Evolutionary conservation across 2,329 filamentous ascomycete genomes (phyloP), one percentile per base, ranked within the genome.

Genomic region (Diaporthe eres): DNA sequence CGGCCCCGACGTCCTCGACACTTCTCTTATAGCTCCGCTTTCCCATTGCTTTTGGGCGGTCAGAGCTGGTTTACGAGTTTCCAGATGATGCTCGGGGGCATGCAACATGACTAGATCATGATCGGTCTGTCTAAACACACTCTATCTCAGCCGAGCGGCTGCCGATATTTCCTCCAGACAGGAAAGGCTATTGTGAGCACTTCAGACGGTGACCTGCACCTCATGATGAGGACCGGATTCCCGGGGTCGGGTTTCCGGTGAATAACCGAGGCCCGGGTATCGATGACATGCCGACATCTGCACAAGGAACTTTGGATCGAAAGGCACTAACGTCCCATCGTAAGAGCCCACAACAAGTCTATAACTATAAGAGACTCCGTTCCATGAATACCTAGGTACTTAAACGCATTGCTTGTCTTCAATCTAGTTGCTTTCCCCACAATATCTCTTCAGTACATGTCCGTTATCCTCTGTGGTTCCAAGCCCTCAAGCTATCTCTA

Each of bases 401-500:
- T 12, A 12, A 61, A 28, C 19, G 2, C 10, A 49, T 49, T 49
- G 28, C 25, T 49, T 49, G 22, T 51, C 42, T 49, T 22, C 44
- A 49, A 34, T 67, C 42, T 67, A n/a, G 28, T 51, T 34, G 10
- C 3, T 12, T n/a, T 10, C 9, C 19, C 28, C 19, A 31, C 3
- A 17, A 39, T 39, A 49, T 25, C 19, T 17, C 60, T 37, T 19
- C 12, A 37, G 8, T 12, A 53, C 22, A 39, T 3, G 6, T 19
- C 1, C 13, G 15, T 68, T 19, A 68, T 17, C 47, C 65, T 19
- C 65, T 55, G n/a, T 70, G 34, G 15, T n/a, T 37, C 65, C 65
- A 70, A 70, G 65, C 65, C 17, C 65, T 70, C 61, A 76, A 19
- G 25, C 19, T 58, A 34, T 76, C 71, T 61, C 74, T 70, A 25